These are phyloP conservation scores for Hypoxylon rickii DNA, from an alignment of 495 filamentous ascomycete species.

Conservation along the genomic window DNA sequence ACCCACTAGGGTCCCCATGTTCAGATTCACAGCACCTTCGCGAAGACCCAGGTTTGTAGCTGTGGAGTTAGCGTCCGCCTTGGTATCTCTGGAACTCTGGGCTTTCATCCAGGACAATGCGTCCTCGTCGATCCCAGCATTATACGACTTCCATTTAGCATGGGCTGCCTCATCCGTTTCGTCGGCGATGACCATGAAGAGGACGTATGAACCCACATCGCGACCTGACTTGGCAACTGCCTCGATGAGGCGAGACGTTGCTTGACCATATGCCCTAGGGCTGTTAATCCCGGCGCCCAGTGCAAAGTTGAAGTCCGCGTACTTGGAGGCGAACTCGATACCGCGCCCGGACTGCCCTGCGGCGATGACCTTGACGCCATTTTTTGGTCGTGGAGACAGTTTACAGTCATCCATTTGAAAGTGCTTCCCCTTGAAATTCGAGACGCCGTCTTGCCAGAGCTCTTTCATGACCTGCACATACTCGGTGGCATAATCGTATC, in stretches of 20 bases:
- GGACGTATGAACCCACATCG: constrained; percentile 38
- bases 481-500: constrained; percentile 44
- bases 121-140: constrained; percentile 35
- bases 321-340: constrained; percentile 38
- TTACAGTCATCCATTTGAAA: constrained; percentile 44
- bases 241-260: constrained; percentile 32
- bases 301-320: constrained; percentile 41
- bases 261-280: constrained; percentile 28
- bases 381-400: constrained; percentile 37
- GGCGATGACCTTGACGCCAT: constrained; percentile 35
- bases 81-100: constrained; percentile 37
- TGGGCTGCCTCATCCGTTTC: constrained; percentile 39
- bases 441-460: constrained; percentile 38
- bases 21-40: constrained; percentile 40
- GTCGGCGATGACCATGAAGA: constrained; percentile 42
- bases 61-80: constrained; percentile 38
- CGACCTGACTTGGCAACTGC: constrained; percentile 28
- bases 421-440: constrained; percentile 42
- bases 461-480: constrained; percentile 43
- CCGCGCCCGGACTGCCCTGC: constrained; percentile 35
- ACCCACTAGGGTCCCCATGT: constrained; percentile 39
- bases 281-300: constrained; percentile 40
- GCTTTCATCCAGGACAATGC: constrained; percentile 40
- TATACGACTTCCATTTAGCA: constrained; percentile 41
- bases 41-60: constrained; percentile 30